These are phyloP conservation scores for Marasmius sp. DNA, from an alignment of 1,284 basidiomycete species.

Conservation along the genomic window DNA sequence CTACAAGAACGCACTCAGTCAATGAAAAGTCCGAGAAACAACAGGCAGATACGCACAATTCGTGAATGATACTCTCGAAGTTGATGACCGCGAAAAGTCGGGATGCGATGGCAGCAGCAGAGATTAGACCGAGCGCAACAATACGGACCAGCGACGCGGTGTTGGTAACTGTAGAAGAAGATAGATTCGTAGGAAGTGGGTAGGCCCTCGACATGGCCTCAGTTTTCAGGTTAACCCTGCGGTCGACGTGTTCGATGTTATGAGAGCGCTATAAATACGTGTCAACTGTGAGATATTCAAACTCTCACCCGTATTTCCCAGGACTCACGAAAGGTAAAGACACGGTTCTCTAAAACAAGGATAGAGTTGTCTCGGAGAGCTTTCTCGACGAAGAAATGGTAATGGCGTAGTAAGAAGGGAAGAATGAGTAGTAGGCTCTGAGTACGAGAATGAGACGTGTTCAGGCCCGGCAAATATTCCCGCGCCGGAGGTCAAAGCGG, in stretches of 20 bases:
- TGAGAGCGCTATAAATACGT: constrained; percentile 1
- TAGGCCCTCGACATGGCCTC: constrained; percentile 65
- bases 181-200: constrained; percentile 65
- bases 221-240: neutral
- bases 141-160: constrained; percentile 85
- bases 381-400: neutral
- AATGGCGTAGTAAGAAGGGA: neutral
- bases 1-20: constrained; percentile 38
- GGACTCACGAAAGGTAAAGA: neutral
- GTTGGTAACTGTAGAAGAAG: constrained; percentile 76
- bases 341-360: neutral
- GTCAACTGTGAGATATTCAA: neutral
- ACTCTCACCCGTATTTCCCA: neutral
- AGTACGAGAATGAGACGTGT: too few species aligned
- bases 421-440: neutral
- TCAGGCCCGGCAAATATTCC: too few species aligned
- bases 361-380: neutral
- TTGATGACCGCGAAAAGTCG: constrained; percentile 97
- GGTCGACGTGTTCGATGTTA: constrained; percentile 3
- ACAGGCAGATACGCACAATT: constrained; percentile 73
- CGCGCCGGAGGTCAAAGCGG: too few species aligned
- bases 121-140: constrained; percentile 84
- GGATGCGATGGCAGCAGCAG: constrained; percentile 91
- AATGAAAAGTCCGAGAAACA: constrained; percentile 11
- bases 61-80: constrained; percentile 99